Base-by-base conservation (phyloP, 2,329 filamentous ascomycete genomes). In the Colletotrichum karsti region DNA sequence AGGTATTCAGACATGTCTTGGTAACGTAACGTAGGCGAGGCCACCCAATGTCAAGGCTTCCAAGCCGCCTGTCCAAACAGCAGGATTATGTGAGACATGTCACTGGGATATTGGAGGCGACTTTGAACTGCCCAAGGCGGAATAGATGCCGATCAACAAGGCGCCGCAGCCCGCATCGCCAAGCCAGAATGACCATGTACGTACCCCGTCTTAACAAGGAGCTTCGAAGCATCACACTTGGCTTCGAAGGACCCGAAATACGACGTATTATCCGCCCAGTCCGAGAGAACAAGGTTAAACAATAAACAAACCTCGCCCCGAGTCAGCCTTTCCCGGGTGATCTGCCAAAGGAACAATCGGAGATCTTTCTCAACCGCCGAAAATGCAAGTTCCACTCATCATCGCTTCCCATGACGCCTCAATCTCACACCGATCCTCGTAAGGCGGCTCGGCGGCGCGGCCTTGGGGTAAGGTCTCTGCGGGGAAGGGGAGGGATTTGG, bases 141-240 rank as follows among this genome's bases (percentile, higher is more conserved):
- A 63, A 18, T 46, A 37, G 51, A 30, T 26, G 64, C 59, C 64
- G 64, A 63, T 67, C 64, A 57, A 51, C 15, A 10, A 67, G 59
- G 35, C 51, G 51, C 51, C 51, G 51, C 50, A 42, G 39, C 22
- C 58, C 50, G 50, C 58, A 63, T 59, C 3, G 22, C 44, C 35
- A 18, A 67, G 58, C 35, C 51, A 24, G 0, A 15, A 18, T 15
- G 54, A 35, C 37, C 33, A 13, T 39, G 33, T 39, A 28, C 35
- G 51, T 55, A 55, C 3, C 15, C 5, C 12, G 15, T 7, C 18
- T 12, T 7, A 30, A 8, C 22, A 26, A 20, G 51, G 51, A 20
- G 15, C 24, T n/a, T 26, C 3, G 20, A 24, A 7, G 51, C 18
- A 15, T 13, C 26, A 3, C 7, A 9, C 18, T 39, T 22, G 33